phyloP scores from a whole-genome alignment of 345 rosid species.

The Acer yangbiense region DNA sequence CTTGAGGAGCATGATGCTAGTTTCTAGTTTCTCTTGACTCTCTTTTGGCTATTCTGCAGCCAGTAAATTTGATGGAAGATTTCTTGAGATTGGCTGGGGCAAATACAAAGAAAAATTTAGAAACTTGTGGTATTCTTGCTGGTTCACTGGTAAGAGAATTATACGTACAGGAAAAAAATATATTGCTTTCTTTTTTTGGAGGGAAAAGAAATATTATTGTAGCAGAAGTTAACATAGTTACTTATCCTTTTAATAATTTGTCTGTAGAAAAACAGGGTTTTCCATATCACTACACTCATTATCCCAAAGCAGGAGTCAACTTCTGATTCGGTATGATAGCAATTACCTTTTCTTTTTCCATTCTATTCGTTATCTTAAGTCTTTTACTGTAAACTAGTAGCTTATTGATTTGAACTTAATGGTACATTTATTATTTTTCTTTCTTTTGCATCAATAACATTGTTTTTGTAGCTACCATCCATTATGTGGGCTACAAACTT shows the following conservation, averaged over 20 bases:
- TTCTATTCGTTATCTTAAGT: neutral
- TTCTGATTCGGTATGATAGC: constrained; percentile 76
- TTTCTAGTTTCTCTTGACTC: constrained; percentile 4
- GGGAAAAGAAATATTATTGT: neutral
- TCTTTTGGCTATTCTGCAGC: constrained; percentile 47
- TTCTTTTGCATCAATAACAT: neutral
- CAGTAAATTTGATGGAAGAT: constrained; percentile 83
- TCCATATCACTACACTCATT: constrained; percentile 89
- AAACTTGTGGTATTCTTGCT: constrained; percentile 95
- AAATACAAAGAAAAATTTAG: constrained; percentile 85
- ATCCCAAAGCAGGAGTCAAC: constrained; percentile 98
- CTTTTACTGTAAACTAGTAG: neutral
- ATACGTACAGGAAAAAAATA: neutral
- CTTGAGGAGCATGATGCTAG: constrained; percentile 16
- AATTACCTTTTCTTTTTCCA: neutral
- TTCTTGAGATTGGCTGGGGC: constrained; percentile 78
- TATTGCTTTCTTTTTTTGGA: neutral
- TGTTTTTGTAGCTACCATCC: neutral
- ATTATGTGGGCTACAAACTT: neutral
- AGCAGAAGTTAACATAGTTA: constrained; percentile 7
- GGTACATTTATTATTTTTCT: neutral
- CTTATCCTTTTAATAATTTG: constrained; percentile 19
- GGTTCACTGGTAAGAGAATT: constrained; percentile 75
- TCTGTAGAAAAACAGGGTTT: constrained; percentile 86
- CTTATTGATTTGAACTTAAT: neutral